Evolutionary conservation across 2,329 filamentous ascomycete genomes (phyloP).

Genomic region (Beauveria varroae): DNA sequence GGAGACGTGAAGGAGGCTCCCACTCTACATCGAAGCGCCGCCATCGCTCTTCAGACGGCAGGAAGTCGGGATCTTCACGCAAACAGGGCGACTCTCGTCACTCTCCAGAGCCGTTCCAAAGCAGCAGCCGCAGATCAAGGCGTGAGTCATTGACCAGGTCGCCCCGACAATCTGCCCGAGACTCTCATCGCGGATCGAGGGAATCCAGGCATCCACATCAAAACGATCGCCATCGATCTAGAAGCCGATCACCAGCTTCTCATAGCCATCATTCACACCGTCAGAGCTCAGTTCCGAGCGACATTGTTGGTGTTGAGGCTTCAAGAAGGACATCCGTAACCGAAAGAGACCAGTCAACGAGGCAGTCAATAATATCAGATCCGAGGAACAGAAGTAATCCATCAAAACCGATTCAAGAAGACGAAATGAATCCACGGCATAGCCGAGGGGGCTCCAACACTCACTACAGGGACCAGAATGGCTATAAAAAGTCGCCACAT

Average conservation of each 20-base stretch:
- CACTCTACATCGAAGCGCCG: constrained; percentile 25
- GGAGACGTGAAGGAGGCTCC: constrained; percentile 31
- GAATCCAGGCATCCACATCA: constrained; percentile 17
- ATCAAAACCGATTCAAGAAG: constrained; percentile 42
- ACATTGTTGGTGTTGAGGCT: constrained; percentile 30
- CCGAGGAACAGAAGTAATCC: constrained; percentile 31
- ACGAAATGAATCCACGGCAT: constrained; percentile 40
- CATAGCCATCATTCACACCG: constrained; percentile 15
- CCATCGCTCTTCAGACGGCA: constrained; percentile 26
- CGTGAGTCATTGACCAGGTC: constrained; percentile 21
- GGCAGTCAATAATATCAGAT: constrained; percentile 24
- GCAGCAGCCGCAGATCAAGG: constrained; percentile 16
- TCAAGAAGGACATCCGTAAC: constrained; percentile 29
- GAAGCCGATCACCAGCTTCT: constrained; percentile 19
- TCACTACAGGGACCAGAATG: constrained; percentile 10
- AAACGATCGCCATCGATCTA: constrained; percentile 18
- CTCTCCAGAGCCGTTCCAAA: constrained; percentile 20
- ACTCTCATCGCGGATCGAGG: constrained; percentile 18
- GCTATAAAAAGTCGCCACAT: constrained; percentile 18
- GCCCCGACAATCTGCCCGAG: constrained; percentile 19
- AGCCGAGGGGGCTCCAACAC: constrained; percentile 31
- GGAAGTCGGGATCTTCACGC: constrained; percentile 22
- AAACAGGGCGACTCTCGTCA: constrained; percentile 21
- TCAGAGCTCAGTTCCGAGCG: neutral
- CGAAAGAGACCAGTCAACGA: constrained; percentile 22